Evolutionary conservation across 768 basidiomycete genomes (phyloP), one percentile per base, ranked within the genome.

Genomic region (Kwoniella sp.): DNA sequence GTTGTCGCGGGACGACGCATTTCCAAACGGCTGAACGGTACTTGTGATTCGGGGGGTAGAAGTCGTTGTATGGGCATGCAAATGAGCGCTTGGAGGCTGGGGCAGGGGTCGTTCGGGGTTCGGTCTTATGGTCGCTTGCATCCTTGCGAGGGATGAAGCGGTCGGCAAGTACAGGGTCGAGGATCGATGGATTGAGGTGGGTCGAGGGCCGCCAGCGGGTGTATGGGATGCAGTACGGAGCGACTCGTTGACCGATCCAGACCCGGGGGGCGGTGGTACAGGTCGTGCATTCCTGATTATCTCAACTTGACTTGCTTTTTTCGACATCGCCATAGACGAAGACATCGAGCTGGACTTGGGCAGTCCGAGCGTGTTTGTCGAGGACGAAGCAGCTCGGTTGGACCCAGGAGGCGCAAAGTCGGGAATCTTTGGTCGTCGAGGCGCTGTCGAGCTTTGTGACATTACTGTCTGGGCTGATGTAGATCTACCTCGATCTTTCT

Each of bases 121-220:
- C 17, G 76, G 76, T 54, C 65, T 66, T 48, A 77, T 63, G 48
- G 76, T 77, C 26, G 76, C 73, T 61, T 77, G 76, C 76, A 77
- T 77, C 47, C 75, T 55, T 1, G 76, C 76, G 0, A 73, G 56
- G 2, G 74, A 75, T 37, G 71, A 71, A 4, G 73, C 73, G 4
- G 76, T 77, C 3, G 76, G 72, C 15, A 57, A 22, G 50, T 73
- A 72, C 13, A 77, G 61, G 4, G 72, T 77, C 11, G 75, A 76
- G 4, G 74, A 65, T 23, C 67, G 55, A 28, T 67, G 50, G 47
- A 58, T 28, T 7, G 58, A 29, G 1, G 52, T 38, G 20, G 67
- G 68, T 41, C 55, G 38, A n/a, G 55, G 30, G n/a, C 50, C 37
- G 5, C n/a, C 37, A 25, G 34, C 41, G 11, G 62, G 7, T 23